phyloP scores from a whole-genome alignment of 2,329 filamentous ascomycete genomes.

The Sporothrix luriei region DNA sequence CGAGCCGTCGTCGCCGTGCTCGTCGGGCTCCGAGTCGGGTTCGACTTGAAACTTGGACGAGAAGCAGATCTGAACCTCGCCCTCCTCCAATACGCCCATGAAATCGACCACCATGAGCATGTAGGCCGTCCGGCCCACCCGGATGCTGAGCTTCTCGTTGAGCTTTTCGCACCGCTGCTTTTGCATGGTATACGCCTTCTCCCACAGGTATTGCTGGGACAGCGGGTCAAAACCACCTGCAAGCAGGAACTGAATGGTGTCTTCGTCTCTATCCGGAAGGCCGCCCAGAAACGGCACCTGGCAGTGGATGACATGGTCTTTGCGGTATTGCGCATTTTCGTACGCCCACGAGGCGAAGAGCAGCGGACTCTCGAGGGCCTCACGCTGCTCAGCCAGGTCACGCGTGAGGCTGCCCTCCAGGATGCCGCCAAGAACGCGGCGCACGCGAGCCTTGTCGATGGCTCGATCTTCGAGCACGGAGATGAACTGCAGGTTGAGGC shows the following conservation, averaged over 20 bases:
- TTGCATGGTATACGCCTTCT: slow-evolving; percentile 52
- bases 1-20: slow-evolving; percentile 45
- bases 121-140: slow-evolving; percentile 62
- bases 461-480: slow-evolving; percentile 67
- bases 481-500: slow-evolving; percentile 69
- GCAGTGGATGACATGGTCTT: slow-evolving; percentile 47
- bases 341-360: slow-evolving; percentile 59
- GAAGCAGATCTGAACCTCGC: slow-evolving; percentile 69
- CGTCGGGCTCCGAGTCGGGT: slow-evolving; percentile 50
- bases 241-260: slow-evolving; percentile 58
- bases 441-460: slow-evolving; percentile 49
- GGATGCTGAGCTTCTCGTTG: slow-evolving; percentile 61
- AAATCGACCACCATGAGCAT: slow-evolving; percentile 72
- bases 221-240: slow-evolving; percentile 62
- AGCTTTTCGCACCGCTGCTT: slow-evolving; percentile 57
- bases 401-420: slow-evolving; percentile 54
- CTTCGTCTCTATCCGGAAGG: slow-evolving; percentile 53
- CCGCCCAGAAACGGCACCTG: slow-evolving; percentile 52
- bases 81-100: slow-evolving; percentile 58
- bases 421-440: slow-evolving; percentile 51
- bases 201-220: slow-evolving; percentile 52
- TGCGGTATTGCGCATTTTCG: slow-evolving; percentile 44
- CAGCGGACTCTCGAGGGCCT: slow-evolving; percentile 54
- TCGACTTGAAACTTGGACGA: slow-evolving; percentile 63
- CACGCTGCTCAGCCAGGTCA: slow-evolving; percentile 56